Percentiles rank a stretch among this genome's conserved stretches.
Evolutionary conservation across 1,284 basidiomycete species (phyloP).

Genomic region (Irpex sp.): DNA sequence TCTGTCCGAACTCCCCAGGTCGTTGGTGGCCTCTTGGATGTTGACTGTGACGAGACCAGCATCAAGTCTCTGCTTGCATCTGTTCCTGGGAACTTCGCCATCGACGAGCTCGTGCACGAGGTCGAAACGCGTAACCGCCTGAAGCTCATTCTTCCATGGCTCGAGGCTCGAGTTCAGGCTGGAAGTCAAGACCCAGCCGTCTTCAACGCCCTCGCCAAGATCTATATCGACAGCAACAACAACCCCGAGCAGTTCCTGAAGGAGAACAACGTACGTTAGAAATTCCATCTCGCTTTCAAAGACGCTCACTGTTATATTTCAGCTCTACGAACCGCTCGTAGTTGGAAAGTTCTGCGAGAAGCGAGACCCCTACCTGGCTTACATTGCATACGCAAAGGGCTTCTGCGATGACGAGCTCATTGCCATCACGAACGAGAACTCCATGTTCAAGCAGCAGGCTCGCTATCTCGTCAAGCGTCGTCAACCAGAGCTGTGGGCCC

Average conservation of each 20-base stretch:
- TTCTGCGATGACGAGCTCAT: constrained; percentile 99
- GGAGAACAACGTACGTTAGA: constrained; percentile 89
- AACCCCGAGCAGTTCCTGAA: constrained; percentile 98
- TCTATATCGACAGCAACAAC: constrained; percentile 98
- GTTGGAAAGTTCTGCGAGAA: constrained; percentile 99
- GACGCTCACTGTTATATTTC: neutral
- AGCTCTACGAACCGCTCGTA: constrained; percentile 95
- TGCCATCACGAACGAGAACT: constrained; percentile 97
- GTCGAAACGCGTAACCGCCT: constrained; percentile 97
- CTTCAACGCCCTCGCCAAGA: constrained; percentile 98
- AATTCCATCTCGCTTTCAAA: no score
- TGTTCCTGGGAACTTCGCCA: constrained; percentile 97
- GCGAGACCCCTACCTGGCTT: constrained; percentile 97
- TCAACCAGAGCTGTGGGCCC: constrained; percentile 95
- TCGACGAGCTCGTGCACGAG: constrained; percentile 97
- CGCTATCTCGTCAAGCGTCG: constrained; percentile 98
- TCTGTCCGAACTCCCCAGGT: constrained; percentile 98
- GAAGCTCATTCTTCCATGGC: constrained; percentile 97
- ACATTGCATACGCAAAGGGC: constrained; percentile 99
- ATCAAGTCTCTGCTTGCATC: constrained; percentile 96
- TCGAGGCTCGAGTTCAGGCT: constrained; percentile 92
- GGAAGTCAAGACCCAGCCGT: constrained; percentile 94
- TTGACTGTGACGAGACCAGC: constrained; percentile 96
- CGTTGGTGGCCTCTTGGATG: constrained; percentile 95
- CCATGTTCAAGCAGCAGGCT: constrained; percentile 99